Base-by-base conservation (phyloP, 2,329 filamentous ascomycete species). In the Fusarium pseudocircinatum region DNA sequence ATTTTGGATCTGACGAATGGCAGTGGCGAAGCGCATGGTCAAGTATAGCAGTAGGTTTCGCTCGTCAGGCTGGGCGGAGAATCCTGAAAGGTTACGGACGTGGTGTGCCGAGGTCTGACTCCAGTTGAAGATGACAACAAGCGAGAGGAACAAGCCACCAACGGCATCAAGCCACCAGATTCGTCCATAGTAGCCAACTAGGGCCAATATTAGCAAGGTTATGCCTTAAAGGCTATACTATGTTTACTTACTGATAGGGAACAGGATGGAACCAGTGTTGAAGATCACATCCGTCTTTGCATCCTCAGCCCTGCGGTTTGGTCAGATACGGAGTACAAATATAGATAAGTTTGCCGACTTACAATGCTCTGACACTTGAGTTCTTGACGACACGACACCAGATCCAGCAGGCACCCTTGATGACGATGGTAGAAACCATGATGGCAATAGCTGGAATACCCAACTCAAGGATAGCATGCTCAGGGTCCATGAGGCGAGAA, bases 11-110 rank as follows among this genome's bases (percentile, higher is more conserved):
- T 94, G 92, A 78, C 90, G 91, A 79, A 98, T 97, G 18, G 93
- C 93, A 75, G 93, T 94, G 50, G 95, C 95, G 79, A 97, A 97
- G 26, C 95, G 92, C 93, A 97, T 97, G 3, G 95, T 96, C 75
- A 97, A 88, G 83, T 98, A 98, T 2, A 97, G 87, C 28, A 97
- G 83, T 52, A 97, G 89, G 79, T 96, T 97, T 36, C 95, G 89
- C 84, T 96, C 92, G 76, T 96, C 93, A 0, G 93, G 91, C 3
- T 91, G 90, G 10, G 94, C 93, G 1, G 93, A 93, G 75, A 93
- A 93, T 24, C 94, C 94, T 1, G 92, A 93, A 36, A 96, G 84
- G 77, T 96, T 94, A 79, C 92, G 90, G 78, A 96, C 94, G 79
- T 97, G 94, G 71, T 92, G 89, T 46, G 89, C 86, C 0, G 92